These are phyloP conservation scores for Straminergon stramineum DNA, from an alignment of 225 moss, liverwort and hornwort species.

Conservation along the genomic window DNA sequence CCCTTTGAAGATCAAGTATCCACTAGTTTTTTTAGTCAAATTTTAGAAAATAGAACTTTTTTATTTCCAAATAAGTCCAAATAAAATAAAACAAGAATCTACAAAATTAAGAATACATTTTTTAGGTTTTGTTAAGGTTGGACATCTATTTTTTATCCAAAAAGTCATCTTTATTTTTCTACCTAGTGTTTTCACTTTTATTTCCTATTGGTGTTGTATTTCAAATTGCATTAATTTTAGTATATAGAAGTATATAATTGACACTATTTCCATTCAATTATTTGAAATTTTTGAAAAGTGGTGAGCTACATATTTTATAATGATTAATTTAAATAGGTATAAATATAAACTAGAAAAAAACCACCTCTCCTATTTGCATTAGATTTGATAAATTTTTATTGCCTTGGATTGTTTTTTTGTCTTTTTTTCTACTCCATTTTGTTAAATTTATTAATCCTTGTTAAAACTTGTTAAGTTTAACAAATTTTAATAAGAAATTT, in stretches of 20 bases:
- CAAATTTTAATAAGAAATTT: neutral
- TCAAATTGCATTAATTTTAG: neutral
- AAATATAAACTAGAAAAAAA: neutral
- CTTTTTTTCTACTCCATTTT: fast-evolving
- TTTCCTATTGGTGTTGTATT: no score
- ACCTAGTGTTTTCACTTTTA: neutral
- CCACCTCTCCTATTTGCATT: neutral
- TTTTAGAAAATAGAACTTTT: neutral
- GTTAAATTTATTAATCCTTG: fast-evolving
- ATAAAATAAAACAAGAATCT: neutral
- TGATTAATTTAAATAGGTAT: neutral
- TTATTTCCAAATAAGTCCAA: neutral
- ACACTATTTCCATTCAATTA: neutral
- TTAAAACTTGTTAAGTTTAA: neutral
- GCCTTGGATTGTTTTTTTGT: fast-evolving
- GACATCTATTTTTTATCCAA: neutral
- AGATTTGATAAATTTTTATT: neutral
- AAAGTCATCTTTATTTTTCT: neutral
- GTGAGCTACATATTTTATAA: no score
- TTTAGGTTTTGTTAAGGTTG: neutral
- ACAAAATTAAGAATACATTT: no score
- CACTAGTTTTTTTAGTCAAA: no score
- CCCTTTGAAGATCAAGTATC: neutral
- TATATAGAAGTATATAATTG: no score
- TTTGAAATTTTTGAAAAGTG: neutral